phyloP scores from a whole-genome alignment of 208 protist genomes.

The Leishmania lainsoni region DNA sequence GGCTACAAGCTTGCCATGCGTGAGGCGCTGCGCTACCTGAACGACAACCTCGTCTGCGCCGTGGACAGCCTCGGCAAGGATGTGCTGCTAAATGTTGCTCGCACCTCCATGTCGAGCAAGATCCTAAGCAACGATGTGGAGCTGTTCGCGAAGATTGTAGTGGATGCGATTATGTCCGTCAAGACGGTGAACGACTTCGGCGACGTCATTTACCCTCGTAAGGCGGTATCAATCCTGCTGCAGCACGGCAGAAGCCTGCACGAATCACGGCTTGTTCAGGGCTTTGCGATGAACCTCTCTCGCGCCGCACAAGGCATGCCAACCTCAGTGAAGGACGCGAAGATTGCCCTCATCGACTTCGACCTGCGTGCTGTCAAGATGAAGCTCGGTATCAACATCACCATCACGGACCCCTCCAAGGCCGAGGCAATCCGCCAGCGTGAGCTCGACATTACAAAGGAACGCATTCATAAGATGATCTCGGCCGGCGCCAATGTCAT shows the following conservation, averaged over 20 bases:
- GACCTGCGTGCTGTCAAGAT: conserved; percentile 98
- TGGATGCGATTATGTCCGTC: conserved; percentile 91
- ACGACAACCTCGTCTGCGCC: conserved; percentile 84
- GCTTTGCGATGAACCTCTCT: conserved; percentile 97
- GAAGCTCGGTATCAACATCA: conserved; percentile 97
- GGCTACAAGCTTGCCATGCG: conserved; percentile 98
- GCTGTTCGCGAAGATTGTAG: conserved; percentile 98
- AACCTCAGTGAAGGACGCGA: conserved; percentile 93
- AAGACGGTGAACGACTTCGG: conserved; percentile 93
- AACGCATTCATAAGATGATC: conserved; percentile 98
- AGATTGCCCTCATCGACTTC: conserved; percentile 99
- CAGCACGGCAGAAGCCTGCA: conserved; percentile 96
- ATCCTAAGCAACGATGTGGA: conserved; percentile 97
- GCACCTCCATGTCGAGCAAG: conserved; percentile 99
- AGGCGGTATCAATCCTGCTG: conserved; percentile 98
- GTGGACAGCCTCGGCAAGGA: conserved; percentile 95
- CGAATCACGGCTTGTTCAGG: conserved; percentile 93
- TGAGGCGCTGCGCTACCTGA: conserved; percentile 96
- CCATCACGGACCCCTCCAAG: conserved; percentile 97
- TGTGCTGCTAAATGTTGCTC: conserved; percentile 96
- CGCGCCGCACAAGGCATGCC: conserved; percentile 98
- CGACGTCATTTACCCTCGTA: conserved; percentile 97
- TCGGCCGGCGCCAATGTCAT: conserved; percentile 99
- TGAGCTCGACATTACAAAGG: conserved; percentile 98
- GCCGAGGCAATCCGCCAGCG: conserved; percentile 97